A percentile compares a stretch with the other conserved stretches of the same genome.
phyloP scores from a whole-genome alignment of 208 protist species.

The Novymonas esmeraldas region DNA sequence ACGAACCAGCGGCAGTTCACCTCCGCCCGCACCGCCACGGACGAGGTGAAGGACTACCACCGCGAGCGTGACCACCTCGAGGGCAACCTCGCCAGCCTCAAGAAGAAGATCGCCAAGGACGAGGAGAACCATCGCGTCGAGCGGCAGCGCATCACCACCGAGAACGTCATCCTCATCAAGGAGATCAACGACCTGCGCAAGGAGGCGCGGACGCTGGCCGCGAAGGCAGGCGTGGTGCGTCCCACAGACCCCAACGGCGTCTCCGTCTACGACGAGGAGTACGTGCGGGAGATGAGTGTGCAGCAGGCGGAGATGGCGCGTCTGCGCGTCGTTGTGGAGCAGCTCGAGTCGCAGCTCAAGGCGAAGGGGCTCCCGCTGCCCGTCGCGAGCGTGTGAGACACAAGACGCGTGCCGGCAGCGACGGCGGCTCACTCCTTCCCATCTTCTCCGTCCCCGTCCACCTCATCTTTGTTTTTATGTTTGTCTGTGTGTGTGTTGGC shows the following conservation, averaged over 20 bases:
- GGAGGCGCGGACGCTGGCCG: constrained; percentile 90
- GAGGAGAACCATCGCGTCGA: constrained; percentile 92
- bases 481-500: no score
- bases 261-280: constrained; percentile 74
- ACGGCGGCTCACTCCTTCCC: no score
- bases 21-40: constrained; percentile 72
- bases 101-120: constrained; percentile 95
- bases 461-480: no score
- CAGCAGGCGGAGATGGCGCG: constrained; percentile 87
- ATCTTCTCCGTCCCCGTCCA: no score
- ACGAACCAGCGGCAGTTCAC: constrained; percentile 38
- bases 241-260: constrained; percentile 49
- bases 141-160: constrained; percentile 92
- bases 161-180: constrained; percentile 95
- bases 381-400: constrained; percentile 15
- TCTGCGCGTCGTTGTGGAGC: constrained; percentile 62
- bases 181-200: constrained; percentile 97
- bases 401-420: no score
- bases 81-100: constrained; percentile 92
- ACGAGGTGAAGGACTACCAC: constrained; percentile 95
- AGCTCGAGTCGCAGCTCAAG: constrained; percentile 73
- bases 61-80: constrained; percentile 96
- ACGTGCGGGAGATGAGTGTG: constrained; percentile 80
- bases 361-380: constrained; percentile 69
- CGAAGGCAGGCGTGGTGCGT: constrained; percentile 61